These are phyloP conservation scores for Sparassis latifolia DNA, from an alignment of 1,284 basidiomycete genomes.

Conservation along the genomic window DNA sequence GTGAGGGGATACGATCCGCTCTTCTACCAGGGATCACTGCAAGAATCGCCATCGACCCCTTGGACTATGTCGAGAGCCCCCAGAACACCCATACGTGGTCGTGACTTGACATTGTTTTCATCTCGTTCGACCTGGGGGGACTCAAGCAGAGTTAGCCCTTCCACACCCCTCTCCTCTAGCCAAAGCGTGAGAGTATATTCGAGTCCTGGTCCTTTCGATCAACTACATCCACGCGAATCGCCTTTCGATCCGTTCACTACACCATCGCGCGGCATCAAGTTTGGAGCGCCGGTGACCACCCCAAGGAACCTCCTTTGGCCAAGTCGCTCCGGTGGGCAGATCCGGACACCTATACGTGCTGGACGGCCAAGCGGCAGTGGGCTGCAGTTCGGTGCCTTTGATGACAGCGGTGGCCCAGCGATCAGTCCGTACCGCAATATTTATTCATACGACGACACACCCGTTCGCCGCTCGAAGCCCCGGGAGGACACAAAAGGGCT, in stretches of 20 bases:
- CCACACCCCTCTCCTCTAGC: constrained; percentile 41
- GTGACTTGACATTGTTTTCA: constrained; percentile 27
- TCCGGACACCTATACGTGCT: constrained; percentile 42
- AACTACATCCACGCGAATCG: constrained; percentile 36
- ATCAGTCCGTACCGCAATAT: constrained; percentile 15
- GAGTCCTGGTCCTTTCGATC: constrained; percentile 35
- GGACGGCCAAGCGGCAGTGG: constrained; percentile 6
- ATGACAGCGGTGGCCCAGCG: constrained; percentile 7
- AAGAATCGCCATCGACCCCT: constrained; percentile 48
- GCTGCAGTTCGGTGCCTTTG: background rate
- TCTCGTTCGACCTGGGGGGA: constrained; percentile 44
- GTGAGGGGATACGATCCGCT: constrained; percentile 39
- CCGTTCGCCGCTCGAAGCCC: constrained; percentile 22
- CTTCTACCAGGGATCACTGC: constrained; percentile 44
- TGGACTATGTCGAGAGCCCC: constrained; percentile 31
- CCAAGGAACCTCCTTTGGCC: constrained; percentile 48
- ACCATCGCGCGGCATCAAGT: constrained; percentile 61
- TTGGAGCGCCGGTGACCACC: constrained; percentile 48
- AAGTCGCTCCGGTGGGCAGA: constrained; percentile 30
- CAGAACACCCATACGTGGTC: constrained; percentile 38
- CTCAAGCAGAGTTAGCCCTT: constrained; percentile 34
- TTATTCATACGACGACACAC: constrained; percentile 26
- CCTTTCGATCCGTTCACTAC: constrained; percentile 70
- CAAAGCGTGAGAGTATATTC: constrained; percentile 41
- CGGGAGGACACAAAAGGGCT: constrained; percentile 7